These are phyloP conservation scores for Ambrosiella beaveri DNA, from an alignment of 2,329 filamentous ascomycete genomes.

Conservation along the genomic window DNA sequence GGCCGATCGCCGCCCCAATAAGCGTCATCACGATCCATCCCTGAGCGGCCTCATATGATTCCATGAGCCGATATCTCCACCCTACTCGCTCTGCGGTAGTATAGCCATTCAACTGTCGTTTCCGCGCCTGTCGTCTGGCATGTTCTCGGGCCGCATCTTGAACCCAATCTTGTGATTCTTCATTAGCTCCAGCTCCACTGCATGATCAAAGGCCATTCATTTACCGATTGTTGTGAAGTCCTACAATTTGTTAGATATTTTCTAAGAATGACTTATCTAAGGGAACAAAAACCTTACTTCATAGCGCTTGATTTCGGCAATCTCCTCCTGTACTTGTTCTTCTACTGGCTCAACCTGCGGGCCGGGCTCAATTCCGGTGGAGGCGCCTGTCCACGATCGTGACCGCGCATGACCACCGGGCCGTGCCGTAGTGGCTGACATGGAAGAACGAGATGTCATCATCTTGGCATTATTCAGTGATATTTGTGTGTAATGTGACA, in stretches of 20 bases:
- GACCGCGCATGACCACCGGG: conserved; percentile 4
- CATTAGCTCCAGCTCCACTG: background rate
- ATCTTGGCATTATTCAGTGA: background rate
- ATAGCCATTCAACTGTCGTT: conserved; percentile 50
- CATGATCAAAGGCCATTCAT: conserved; percentile 6
- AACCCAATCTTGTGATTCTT: conserved; percentile 59
- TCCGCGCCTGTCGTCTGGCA: conserved; percentile 56
- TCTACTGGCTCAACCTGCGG: conserved; percentile 21
- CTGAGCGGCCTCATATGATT: conserved; percentile 89
- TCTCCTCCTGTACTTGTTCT: conserved; percentile 75
- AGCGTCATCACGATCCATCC: conserved; percentile 95
- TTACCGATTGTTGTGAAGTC: conserved; percentile 89
- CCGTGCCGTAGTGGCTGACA: background rate
- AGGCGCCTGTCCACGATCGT: background rate
- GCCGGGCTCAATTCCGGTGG: conserved; percentile 20
- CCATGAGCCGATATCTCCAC: conserved; percentile 66
- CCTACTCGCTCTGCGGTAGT: conserved; percentile 52
- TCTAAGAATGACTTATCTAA: background rate
- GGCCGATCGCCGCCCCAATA: conserved; percentile 77
- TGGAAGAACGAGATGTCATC: conserved; percentile 7
- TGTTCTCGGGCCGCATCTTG: conserved; percentile 91
- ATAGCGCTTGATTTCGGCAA: conserved; percentile 94
- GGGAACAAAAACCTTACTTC: conserved; percentile 36
- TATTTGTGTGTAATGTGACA: background rate
- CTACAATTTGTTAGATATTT: conserved; percentile 17